Conservation (phyloP, 352 stramenopile species). For the Albugo candida region DNA sequence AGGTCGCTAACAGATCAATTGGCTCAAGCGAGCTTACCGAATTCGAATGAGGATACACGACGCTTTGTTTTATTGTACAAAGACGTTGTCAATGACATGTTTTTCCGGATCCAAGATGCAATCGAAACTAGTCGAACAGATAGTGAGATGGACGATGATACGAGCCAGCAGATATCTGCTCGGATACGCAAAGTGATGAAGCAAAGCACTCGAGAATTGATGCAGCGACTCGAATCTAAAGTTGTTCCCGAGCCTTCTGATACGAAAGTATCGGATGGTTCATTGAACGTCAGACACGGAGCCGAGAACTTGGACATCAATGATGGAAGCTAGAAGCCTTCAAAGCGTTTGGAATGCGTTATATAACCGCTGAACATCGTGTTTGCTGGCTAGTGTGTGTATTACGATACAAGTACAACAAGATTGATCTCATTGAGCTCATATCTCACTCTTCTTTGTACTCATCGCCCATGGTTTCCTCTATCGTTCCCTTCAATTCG, state of each 20-base stretch:
- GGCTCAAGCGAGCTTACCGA: conserved; percentile 15
- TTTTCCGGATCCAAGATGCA: conserved; percentile 61
- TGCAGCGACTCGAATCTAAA: conserved; percentile 22
- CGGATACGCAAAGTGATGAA: conserved; percentile 65
- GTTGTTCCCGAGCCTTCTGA: too few relatives aligned
- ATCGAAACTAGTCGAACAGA: conserved; percentile 41
- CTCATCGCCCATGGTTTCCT: conserved; percentile 74
- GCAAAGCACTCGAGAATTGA: conserved; percentile 51
- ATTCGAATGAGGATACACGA: conserved; percentile 1
- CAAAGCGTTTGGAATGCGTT: too few relatives aligned
- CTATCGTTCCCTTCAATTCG: conserved; percentile 79
- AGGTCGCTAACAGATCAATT: conserved; percentile 13
- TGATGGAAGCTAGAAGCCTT: too few relatives aligned
- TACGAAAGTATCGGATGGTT: too few relatives aligned
- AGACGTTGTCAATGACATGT: conserved; percentile 60
- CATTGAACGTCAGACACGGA: too few relatives aligned
- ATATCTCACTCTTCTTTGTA: conserved; percentile 80
- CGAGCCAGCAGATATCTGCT: conserved; percentile 40
- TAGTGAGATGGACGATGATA: conserved; percentile 27
- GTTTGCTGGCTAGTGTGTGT: too few relatives aligned
- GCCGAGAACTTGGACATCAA: too few relatives aligned
- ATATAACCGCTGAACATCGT: too few relatives aligned
- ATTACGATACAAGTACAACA: too few relatives aligned
- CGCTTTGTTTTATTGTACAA: conserved; percentile 56
- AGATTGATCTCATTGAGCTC: too few relatives aligned